Evolutionary conservation across 1,139 yeast genomes (phyloP), one percentile per base, ranked within the genome.

Genomic region (Sugiyamaella xylanicola): DNA sequence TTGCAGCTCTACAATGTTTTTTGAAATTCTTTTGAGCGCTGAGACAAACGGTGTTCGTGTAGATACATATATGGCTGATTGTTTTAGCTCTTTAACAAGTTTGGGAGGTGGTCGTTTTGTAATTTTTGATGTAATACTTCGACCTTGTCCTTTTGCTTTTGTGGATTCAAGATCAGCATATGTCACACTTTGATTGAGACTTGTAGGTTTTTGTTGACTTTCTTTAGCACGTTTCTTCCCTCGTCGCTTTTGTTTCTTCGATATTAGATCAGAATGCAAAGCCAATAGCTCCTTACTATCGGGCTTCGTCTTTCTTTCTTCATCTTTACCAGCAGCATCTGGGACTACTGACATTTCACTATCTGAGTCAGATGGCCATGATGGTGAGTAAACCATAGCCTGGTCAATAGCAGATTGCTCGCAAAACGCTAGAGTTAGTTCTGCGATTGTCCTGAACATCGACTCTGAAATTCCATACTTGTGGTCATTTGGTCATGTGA

Each of bases 41-140:
- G 71, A 64, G 4, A 69, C 65, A 52, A 68, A 66, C 27, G 73
- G 72, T n/a, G 72, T 67, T 7, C 56, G 48, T 7, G 68, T 56
- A 1, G 68, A 60, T 2, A 70, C 25, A 29, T 60, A 63, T 3
- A 68, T 56, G 13, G 62, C 57, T 7, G 51, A 42, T 11, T 55
- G 44, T 20, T 55, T 50, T 22, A 57, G 32, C 2, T 54, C 56
- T 3, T 54, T 46, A 9, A 55, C 37, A 1, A 51, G 48, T 3
- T 57, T 45, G 1, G 61, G 61, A 21, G 63, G 61, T 13, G 61
- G 58, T 35, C 57, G 61, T 21, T 60, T 60, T 1, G 56, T 55
- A 25, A 58, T 42, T 21, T 45, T 40, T n/a, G 37, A 5, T 5
- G 29, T 5, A 9, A 25, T n/a, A n/a, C n/a, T n/a, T n/a, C n/a